Evolutionary conservation across 2,329 filamentous ascomycete genomes (phyloP), one percentile per base, ranked within the genome.

Genomic region (Ophiobolus disseminans): DNA sequence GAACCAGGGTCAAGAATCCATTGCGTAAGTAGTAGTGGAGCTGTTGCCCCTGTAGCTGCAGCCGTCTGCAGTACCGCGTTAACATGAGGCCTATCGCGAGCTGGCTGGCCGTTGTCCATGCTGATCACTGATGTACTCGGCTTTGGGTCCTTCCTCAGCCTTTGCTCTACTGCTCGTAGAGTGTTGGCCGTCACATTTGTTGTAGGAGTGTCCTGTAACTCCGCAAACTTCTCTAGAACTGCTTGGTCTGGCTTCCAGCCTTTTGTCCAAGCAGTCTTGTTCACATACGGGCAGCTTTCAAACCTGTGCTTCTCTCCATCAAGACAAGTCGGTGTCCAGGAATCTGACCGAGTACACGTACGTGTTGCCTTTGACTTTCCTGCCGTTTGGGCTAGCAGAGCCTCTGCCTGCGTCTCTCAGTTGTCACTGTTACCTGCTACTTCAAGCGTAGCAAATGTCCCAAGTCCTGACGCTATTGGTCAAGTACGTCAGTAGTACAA

Each of bases 11-110:
- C 17, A 20, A 36, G 34, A 17, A 36, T 36, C 34, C 17, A 36
- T 17, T 17, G 17, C 17, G 16, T 36, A 20, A 36, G 34, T 13
- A 36, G 34, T 20, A 36, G 34, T 36, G 17, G 34, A 36, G 34
- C 34, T 21, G 17, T 17, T 36, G 20, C n/a, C 16, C 34, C 34
- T 36, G 17, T 36, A 36, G 34, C 34, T 36, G 17, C 17, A 17
- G 34, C 17, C n/a, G 34, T 36, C 34, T 36, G 17, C 13, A 36
- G 34, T 6, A 36, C 34, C 34, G 34, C 34, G 20, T 36, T 36
- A 20, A 36, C 17, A 36, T 36, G 17, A 9, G 34, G 34, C 17
- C 4, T 36, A 36, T 17, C 8, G 17, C 34, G n/a, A 4, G 34
- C 17, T 19, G 34, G 14, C 34, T 36, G 17, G 17, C 34, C 13